These are phyloP conservation scores for Daedaleopsis nitida DNA, from an alignment of 768 basidiomycete species.

Conservation along the genomic window DNA sequence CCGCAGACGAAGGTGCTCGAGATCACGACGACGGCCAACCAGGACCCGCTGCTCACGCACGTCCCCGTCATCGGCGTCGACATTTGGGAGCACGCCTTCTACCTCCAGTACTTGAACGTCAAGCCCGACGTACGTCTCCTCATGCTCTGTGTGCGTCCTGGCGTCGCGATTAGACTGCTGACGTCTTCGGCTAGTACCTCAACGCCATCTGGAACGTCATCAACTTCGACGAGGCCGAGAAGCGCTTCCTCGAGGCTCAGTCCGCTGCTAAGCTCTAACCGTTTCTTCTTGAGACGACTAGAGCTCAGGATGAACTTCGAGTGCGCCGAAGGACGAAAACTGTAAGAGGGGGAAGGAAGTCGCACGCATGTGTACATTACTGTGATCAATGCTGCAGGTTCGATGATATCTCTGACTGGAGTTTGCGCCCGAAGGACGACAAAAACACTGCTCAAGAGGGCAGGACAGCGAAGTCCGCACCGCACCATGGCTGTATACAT, in stretches of 20 bases:
- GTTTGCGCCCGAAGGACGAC: no score
- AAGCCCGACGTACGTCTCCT: slow-evolving; percentile 77
- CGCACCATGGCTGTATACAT: no score
- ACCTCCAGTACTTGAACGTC: slow-evolving; percentile 95
- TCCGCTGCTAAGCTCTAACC: slow-evolving; percentile 40
- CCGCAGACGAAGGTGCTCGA: slow-evolving; percentile 70
- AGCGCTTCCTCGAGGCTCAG: slow-evolving; percentile 52
- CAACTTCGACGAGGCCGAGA: slow-evolving; percentile 77
- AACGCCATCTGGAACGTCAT: slow-evolving; percentile 75
- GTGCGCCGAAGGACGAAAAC: not conserved
- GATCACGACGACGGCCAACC: slow-evolving; percentile 91
- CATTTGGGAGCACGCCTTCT: slow-evolving; percentile 96
- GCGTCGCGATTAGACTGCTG: not conserved
- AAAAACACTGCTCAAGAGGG: no score
- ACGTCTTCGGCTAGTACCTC: slow-evolving; percentile 53
- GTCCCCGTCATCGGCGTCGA: slow-evolving; percentile 90
- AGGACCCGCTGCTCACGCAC: slow-evolving; percentile 83
- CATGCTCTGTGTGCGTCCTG: no score
- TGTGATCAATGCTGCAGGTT: slow-evolving; percentile 9
- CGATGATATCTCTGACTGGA: not conserved
- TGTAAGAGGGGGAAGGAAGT: slow-evolving; percentile 12
- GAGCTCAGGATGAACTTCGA: no score
- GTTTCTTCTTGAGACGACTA: not conserved
- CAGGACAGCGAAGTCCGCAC: no score
- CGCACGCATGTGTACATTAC: slow-evolving; percentile 16